phyloP scores from a whole-genome alignment of 2,329 filamentous ascomycete species.

The Nothomitra cinnamomea region DNA sequence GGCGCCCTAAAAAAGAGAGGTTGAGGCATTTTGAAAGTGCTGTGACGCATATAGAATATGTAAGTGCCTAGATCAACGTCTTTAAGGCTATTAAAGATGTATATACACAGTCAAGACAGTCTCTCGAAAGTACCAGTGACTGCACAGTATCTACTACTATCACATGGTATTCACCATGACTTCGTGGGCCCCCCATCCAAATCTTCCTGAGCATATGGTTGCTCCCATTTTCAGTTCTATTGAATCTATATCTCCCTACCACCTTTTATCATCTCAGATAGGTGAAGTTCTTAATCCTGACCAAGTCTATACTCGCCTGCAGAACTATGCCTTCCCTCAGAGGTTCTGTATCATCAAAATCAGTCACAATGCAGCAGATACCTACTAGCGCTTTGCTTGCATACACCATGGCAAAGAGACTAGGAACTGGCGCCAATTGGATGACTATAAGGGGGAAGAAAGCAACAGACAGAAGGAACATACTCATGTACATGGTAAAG shows the following conservation, averaged over 20 bases:
- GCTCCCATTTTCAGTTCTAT: neutral
- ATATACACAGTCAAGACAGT: too few relatives aligned
- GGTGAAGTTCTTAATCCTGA: neutral
- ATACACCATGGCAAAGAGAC: neutral
- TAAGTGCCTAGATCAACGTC: too few relatives aligned
- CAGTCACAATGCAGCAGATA: neutral
- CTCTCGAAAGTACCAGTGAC: too few relatives aligned
- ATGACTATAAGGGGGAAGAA: neutral
- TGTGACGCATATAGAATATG: too few relatives aligned
- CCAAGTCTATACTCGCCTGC: neutral
- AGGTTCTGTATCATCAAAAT: too few relatives aligned
- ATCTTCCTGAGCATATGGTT: neutral
- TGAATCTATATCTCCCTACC: neutral
- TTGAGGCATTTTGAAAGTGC: too few relatives aligned
- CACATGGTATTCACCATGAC: neutral
- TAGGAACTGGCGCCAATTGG: neutral
- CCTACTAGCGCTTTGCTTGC: neutral
- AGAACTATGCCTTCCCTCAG: too few relatives aligned
- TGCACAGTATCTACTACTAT: too few relatives aligned
- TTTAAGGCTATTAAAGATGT: too few relatives aligned
- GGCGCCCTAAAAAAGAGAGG: too few relatives aligned
- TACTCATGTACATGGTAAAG: neutral
- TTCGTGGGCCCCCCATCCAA: neutral
- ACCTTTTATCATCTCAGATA: neutral
- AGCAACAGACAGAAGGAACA: neutral